Percentiles rank a stretch among this genome's conserved stretches.
Evolutionary conservation across 768 basidiomycete genomes (phyloP).

Genomic region (Boletus barrowsii): DNA sequence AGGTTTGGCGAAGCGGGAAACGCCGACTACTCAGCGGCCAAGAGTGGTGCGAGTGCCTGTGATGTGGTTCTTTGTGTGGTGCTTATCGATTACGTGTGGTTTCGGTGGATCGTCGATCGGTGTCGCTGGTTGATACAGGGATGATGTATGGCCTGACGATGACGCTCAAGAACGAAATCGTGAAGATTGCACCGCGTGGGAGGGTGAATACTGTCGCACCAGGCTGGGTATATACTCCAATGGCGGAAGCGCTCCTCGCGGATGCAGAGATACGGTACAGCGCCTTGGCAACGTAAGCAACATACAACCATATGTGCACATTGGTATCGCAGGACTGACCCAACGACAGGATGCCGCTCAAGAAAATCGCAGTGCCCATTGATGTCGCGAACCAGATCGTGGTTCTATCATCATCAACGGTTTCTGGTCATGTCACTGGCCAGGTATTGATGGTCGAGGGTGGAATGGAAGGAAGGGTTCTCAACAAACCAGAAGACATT

Average conservation of each 20-base stretch:
- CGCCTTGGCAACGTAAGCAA: constrained; percentile 63
- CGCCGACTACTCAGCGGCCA: constrained; percentile 63
- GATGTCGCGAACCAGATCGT: constrained; percentile 69
- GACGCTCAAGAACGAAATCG: constrained; percentile 77
- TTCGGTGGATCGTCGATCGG: no score
- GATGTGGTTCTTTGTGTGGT: no score
- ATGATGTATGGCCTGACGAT: constrained; percentile 72
- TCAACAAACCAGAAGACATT: constrained; percentile 36
- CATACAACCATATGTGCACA: background rate
- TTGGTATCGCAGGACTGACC: background rate
- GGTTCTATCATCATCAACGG: constrained; percentile 51
- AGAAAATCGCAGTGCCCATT: constrained; percentile 58
- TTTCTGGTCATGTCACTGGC: constrained; percentile 74
- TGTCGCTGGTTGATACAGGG: constrained; percentile 33
- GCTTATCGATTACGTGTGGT: no score
- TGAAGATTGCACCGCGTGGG: constrained; percentile 65
- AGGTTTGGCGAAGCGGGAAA: constrained; percentile 70
- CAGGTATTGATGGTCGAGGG: constrained; percentile 70
- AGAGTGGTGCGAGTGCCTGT: constrained; percentile 49
- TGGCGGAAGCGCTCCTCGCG: constrained; percentile 55
- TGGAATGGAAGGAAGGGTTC: constrained; percentile 70
- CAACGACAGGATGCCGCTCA: constrained; percentile 56
- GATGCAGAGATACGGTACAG: constrained; percentile 52
- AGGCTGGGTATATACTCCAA: constrained; percentile 65
- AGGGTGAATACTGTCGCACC: constrained; percentile 72